These are phyloP conservation scores for Erysimum pusillum DNA, from an alignment of 441 rosid genomes.

Conservation along the genomic window DNA sequence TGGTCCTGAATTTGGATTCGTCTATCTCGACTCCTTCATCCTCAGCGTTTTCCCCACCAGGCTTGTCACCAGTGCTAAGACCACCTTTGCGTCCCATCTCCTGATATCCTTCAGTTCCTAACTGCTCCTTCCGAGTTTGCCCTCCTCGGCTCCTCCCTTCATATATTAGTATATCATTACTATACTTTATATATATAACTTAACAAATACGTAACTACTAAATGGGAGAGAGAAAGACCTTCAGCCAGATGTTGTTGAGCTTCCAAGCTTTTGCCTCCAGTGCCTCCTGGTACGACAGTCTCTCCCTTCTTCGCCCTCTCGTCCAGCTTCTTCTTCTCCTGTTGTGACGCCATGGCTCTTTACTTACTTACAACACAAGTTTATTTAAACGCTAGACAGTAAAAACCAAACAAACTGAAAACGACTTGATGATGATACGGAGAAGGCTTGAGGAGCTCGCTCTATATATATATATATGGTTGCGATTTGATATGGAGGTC, in stretches of 20 bases:
- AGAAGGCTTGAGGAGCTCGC: slow-evolving; percentile 13
- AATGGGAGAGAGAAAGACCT: slow-evolving; percentile 45
- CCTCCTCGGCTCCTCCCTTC: slow-evolving; percentile 77
- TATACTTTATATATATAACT: background rate
- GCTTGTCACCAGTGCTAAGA: slow-evolving; percentile 56
- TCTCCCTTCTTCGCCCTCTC: slow-evolving; percentile 66
- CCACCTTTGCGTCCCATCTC: slow-evolving; percentile 84
- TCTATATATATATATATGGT: background rate
- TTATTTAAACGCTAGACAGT: background rate
- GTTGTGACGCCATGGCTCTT: slow-evolving; percentile 48
- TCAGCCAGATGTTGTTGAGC: slow-evolving; percentile 78
- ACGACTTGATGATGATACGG: slow-evolving; percentile 27
- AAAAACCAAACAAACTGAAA: background rate
- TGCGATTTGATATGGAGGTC: slow-evolving; percentile 1
- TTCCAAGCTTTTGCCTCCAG: slow-evolving; percentile 75
- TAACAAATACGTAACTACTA: background rate
- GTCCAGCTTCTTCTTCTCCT: slow-evolving; percentile 54
- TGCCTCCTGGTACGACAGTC: slow-evolving; percentile 72
- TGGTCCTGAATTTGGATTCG: slow-evolving; percentile 58
- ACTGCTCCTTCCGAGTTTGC: slow-evolving; percentile 66
- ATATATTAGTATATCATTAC: background rate
- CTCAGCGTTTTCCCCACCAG: slow-evolving; percentile 56
- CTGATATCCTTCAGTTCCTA: slow-evolving; percentile 73
- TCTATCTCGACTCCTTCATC: slow-evolving; percentile 51
- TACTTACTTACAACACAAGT: background rate